phyloP scores from a whole-genome alignment of 495 filamentous ascomycete species.

The Terfezia claveryi region DNA sequence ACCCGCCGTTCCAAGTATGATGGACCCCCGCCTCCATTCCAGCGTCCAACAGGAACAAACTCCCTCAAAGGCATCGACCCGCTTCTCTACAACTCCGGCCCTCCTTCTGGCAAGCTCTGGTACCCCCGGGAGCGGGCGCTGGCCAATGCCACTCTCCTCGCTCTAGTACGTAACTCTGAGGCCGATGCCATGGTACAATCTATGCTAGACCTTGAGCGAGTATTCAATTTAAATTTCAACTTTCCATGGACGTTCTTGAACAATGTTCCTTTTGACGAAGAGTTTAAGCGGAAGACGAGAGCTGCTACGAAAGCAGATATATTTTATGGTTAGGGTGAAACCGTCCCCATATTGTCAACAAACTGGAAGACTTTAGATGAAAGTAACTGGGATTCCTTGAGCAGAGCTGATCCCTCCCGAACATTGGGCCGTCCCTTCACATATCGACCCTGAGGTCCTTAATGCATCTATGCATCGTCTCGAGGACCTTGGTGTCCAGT shows the following conservation, averaged over 20 bases:
- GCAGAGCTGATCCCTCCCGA: constrained; percentile 71
- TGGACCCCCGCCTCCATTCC: constrained; percentile 3
- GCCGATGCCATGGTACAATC: constrained; percentile 57
- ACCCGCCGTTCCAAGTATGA: neutral
- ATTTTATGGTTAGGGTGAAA: constrained; percentile 40
- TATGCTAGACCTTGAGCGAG: constrained; percentile 79
- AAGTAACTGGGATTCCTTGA: neutral
- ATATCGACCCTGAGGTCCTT: constrained; percentile 79
- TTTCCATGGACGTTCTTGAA: constrained; percentile 99
- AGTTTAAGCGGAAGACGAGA: constrained; percentile 67
- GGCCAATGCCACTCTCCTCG: constrained; percentile 79
- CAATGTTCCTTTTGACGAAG: constrained; percentile 70
- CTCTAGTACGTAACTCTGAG: constrained; percentile 86
- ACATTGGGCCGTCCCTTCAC: constrained; percentile 79
- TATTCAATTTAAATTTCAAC: constrained; percentile 98
- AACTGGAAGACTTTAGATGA: constrained; percentile 1
- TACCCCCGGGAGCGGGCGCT: constrained; percentile 25
- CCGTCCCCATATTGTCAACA: neutral
- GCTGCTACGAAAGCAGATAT: constrained; percentile 66
- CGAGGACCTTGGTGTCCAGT: constrained; percentile 68
- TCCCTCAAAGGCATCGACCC: constrained; percentile 18
- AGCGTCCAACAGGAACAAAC: constrained; percentile 8
- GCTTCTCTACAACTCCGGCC: constrained; percentile 4
- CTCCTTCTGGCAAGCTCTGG: constrained; percentile 14
- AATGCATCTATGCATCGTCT: constrained; percentile 64